Evolutionary conservation across 2,329 filamentous ascomycete species (phyloP).

Genomic region (Colletotrichum theobromicola): DNA sequence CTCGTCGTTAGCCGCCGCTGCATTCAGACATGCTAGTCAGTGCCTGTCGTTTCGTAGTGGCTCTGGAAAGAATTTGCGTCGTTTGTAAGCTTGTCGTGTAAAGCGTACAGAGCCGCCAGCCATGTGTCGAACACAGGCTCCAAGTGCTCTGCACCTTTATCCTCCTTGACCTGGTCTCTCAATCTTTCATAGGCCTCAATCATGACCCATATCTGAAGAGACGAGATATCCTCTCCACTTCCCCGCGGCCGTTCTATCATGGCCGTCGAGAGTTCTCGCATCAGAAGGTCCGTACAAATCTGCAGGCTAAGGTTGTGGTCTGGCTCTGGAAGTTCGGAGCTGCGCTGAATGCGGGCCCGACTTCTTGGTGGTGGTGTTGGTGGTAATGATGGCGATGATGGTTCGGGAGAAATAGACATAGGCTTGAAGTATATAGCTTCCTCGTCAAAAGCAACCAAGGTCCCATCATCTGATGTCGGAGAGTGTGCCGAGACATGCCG

Average conservation of each 20-base stretch:
- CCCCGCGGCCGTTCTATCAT: constrained; percentile 32
- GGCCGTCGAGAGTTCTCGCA: constrained; percentile 52
- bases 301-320: constrained; percentile 49
- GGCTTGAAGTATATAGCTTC: constrained; percentile 54
- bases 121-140: constrained; percentile 55
- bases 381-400: constrained; percentile 32
- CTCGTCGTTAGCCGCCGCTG: neutral
- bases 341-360: constrained; percentile 3
- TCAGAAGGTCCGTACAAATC: constrained; percentile 56
- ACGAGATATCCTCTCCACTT: constrained; percentile 39
- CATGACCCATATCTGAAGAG: constrained; percentile 61
- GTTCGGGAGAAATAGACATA: constrained; percentile 41
- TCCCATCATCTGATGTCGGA: constrained; percentile 49
- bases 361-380: constrained; percentile 31
- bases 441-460: constrained; percentile 52
- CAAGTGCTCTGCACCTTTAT: constrained; percentile 32
- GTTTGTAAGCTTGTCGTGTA: constrained; percentile 47
- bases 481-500: constrained; percentile 28
- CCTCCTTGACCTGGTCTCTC: constrained; percentile 41
- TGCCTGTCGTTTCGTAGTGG: constrained; percentile 27
- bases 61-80: constrained; percentile 23
- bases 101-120: constrained; percentile 52
- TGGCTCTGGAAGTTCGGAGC: neutral
- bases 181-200: constrained; percentile 64
- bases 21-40: constrained; percentile 20